These are phyloP conservation scores for Nemania bipapillata DNA, from an alignment of 2,329 filamentous ascomycete genomes.

Conservation along the genomic window DNA sequence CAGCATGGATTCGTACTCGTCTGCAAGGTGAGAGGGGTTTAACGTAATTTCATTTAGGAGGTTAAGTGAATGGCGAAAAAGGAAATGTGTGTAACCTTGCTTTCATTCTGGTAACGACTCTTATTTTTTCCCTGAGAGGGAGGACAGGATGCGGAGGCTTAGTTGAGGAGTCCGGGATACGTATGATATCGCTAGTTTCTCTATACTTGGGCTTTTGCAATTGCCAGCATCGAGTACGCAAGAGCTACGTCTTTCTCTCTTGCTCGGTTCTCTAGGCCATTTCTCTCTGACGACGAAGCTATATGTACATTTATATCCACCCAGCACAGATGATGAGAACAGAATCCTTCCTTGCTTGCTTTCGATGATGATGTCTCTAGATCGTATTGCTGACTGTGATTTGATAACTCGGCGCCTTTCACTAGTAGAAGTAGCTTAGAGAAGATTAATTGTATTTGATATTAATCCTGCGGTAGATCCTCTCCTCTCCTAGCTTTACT, in stretches of 20 bases:
- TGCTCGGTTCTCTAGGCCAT: not conserved
- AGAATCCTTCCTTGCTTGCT: not conserved
- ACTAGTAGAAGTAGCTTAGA: too few species aligned
- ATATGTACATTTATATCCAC: not conserved
- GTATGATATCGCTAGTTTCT: not conserved
- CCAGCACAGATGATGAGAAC: not conserved
- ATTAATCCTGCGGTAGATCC: too few species aligned
- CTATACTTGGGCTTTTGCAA: not conserved
- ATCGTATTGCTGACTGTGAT: not conserved
- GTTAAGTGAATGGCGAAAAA: not conserved
- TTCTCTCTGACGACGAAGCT: not conserved
- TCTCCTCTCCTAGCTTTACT: too few species aligned
- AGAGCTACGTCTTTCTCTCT: not conserved
- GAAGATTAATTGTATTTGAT: too few species aligned
- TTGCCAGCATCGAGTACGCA: not conserved
- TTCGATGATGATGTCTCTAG: not conserved
- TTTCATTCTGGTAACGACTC: conserved; percentile 4
- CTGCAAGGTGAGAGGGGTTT: not conserved
- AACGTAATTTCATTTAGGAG: not conserved
- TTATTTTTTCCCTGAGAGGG: not conserved
- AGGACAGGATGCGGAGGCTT: not conserved
- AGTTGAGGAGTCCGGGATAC: not conserved
- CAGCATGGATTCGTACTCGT: not conserved
- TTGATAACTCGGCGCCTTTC: too few species aligned
- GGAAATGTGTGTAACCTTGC: not conserved